A percentile compares a stretch with the other conserved stretches of the same genome.
Evolutionary conservation across 2,329 filamentous ascomycete genomes (phyloP).

Genomic region (Metarhizium humberi): DNA sequence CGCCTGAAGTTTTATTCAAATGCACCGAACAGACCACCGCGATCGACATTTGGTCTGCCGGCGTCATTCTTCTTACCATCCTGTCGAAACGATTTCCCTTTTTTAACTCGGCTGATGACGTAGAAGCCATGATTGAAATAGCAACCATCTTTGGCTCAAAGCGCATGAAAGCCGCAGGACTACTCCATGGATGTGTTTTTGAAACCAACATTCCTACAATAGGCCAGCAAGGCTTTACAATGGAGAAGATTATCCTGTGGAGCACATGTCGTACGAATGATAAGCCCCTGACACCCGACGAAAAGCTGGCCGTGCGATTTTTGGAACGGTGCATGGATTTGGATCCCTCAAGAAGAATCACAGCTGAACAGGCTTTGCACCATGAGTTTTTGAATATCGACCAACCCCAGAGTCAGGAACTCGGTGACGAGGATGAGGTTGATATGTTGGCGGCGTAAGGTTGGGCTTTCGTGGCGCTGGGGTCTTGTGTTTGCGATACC

Average conservation of each 20-base stretch:
- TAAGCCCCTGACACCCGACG: constrained; percentile 51
- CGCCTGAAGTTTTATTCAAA: constrained; percentile 93
- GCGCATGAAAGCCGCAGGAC: constrained; percentile 73
- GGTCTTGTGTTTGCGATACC: constrained; percentile 1
- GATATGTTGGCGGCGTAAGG: constrained; percentile 30
- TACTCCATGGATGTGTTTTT: constrained; percentile 83
- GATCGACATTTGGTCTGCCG: constrained; percentile 94
- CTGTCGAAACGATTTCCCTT: constrained; percentile 90
- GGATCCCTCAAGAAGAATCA: constrained; percentile 65
- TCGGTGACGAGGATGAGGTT: constrained; percentile 45
- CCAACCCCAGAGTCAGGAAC: constrained; percentile 17
- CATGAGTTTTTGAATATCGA: constrained; percentile 56
- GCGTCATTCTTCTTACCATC: constrained; percentile 94
- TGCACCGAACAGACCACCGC: constrained; percentile 90
- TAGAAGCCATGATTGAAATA: constrained; percentile 96
- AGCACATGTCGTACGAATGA: constrained; percentile 68
- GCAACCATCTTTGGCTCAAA: constrained; percentile 84
- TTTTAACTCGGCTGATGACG: constrained; percentile 97
- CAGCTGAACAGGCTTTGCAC: constrained; percentile 61
- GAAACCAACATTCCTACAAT: constrained; percentile 91
- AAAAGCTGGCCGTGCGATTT: constrained; percentile 65
- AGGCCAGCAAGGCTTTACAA: constrained; percentile 71
- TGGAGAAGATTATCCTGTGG: constrained; percentile 94
- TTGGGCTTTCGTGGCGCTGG: not conserved
- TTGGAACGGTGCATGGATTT: constrained; percentile 65